Evolutionary conservation across 768 basidiomycete genomes (phyloP).

Genomic region (Mycena polygramma): DNA sequence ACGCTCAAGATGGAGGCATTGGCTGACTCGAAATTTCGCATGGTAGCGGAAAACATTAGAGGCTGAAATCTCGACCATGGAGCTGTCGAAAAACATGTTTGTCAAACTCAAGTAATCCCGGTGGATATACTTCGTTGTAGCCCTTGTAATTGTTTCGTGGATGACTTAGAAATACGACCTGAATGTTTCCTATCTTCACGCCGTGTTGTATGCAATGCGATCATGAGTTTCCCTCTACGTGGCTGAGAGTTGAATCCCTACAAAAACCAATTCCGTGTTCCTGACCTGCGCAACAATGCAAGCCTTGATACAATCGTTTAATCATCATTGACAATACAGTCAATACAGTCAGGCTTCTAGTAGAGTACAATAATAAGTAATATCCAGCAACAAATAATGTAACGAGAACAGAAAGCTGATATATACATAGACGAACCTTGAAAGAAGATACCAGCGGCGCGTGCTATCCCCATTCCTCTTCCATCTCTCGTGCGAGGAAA

Average conservation of each 20-base stretch:
- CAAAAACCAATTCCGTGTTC: no score
- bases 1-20: no score
- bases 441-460: constrained; percentile 10
- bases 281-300: no score
- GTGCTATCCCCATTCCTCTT: constrained; percentile 80
- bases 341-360: constrained; percentile 14
- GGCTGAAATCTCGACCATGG: not conserved
- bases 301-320: not conserved
- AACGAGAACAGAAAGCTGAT: constrained; percentile 15
- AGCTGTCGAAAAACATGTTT: not conserved
- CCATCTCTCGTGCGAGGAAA: constrained; percentile 84
- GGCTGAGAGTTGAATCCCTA: no score
- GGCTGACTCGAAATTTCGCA: no score
- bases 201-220: no score
- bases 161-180: no score
- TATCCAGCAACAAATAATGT: constrained; percentile 23
- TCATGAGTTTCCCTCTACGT: no score
- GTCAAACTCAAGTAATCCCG: not conserved
- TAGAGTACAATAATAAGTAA: constrained; percentile 21
- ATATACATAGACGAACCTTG: constrained; percentile 1
- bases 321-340: not conserved
- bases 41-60: not conserved
- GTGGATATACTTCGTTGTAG: no score
- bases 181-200: no score
- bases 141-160: no score